phyloP scores from a whole-genome alignment of 805 yeast genomes.

The Pichia manshurica region DNA sequence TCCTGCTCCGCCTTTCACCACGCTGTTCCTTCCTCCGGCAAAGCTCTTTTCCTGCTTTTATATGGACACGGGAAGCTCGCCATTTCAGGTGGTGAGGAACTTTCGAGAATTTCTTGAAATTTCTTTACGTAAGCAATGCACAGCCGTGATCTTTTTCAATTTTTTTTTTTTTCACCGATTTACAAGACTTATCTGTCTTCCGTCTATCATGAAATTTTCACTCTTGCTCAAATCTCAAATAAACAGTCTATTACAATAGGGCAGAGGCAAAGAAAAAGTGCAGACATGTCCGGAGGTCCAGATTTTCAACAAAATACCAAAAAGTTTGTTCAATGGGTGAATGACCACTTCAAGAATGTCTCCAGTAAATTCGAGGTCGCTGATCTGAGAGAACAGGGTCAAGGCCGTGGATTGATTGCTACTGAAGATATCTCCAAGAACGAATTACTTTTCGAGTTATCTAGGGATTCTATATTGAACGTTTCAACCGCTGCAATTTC shows the following conservation, averaged over 20 bases:
- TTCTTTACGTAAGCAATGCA: background rate
- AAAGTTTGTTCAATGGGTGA: slow-evolving; percentile 42
- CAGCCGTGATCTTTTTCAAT: slow-evolving; percentile 4
- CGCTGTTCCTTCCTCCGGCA: no score
- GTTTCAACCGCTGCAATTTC: slow-evolving; percentile 50
- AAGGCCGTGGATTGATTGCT: slow-evolving; percentile 80
- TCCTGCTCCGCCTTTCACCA: background rate
- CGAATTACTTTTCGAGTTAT: slow-evolving; percentile 65
- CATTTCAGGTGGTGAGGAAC: no score
- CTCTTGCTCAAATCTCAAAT: no score
- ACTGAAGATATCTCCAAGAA: slow-evolving; percentile 50
- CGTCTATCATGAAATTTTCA: background rate
- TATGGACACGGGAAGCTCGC: background rate
- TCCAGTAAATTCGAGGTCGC: slow-evolving; percentile 53
- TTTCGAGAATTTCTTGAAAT: no score
- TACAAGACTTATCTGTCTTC: no score
- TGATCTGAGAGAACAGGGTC: slow-evolving; percentile 52
- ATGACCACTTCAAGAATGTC: slow-evolving; percentile 36
- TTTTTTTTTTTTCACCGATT: background rate
- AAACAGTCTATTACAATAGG: no score
- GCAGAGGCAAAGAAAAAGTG: no score
- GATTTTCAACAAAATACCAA: slow-evolving; percentile 30
- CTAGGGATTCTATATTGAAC: slow-evolving; percentile 52
- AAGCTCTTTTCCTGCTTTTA: no score
- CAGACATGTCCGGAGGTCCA: no score